These are phyloP conservation scores for Coelastrella sp. DNA, from an alignment of 139 green algal species.

Conservation along the genomic window DNA sequence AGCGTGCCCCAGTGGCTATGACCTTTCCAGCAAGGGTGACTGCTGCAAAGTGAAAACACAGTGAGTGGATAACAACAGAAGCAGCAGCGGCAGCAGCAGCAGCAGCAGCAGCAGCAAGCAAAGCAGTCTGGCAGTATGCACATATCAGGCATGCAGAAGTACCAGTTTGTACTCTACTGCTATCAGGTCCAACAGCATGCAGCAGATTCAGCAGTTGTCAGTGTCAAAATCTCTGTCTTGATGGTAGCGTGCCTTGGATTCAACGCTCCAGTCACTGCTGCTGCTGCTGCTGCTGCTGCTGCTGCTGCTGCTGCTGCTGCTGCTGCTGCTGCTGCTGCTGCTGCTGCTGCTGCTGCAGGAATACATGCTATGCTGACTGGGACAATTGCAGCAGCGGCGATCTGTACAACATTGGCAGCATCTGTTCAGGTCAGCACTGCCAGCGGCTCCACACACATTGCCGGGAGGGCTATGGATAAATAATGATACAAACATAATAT, in stretches of 20 bases:
- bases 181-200: no score
- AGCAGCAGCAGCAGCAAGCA: constrained; percentile 9
- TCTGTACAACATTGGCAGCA: constrained; percentile 1
- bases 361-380: background rate
- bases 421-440: background rate
- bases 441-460: background rate
- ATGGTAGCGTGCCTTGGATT: no score
- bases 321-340: constrained; percentile 7
- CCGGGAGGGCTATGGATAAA: no score
- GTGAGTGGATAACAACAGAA: background rate
- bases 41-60: constrained; percentile 16
- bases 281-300: background rate
- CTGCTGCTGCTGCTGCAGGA: constrained; percentile 9
- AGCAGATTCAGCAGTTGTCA: no score
- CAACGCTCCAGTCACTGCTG: no score
- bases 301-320: background rate
- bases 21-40: constrained; percentile 28
- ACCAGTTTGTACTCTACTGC: no score
- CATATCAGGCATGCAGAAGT: no score
- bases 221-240: no score
- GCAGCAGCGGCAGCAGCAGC: constrained; percentile 18
- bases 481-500: no score
- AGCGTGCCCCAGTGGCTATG: constrained; percentile 1
- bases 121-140: background rate
- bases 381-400: background rate